phyloP scores from a whole-genome alignment of 805 yeast genomes.

The Schwanniomyces polymorphus region DNA sequence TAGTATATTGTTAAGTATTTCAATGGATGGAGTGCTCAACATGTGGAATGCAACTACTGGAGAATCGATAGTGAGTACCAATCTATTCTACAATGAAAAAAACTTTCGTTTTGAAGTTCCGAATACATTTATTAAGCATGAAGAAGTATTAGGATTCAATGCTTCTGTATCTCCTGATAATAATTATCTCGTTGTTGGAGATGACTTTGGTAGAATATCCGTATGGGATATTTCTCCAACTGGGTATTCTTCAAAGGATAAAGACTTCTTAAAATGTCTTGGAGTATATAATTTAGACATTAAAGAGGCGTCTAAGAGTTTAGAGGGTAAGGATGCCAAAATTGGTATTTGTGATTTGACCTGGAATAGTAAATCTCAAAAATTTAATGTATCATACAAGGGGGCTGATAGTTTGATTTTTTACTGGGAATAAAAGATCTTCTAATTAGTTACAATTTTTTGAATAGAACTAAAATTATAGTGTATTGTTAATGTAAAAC shows the following conservation, averaged over 20 bases:
- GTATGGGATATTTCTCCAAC: conserved; percentile 43
- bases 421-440: conserved; percentile 9
- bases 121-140: conserved; percentile 13
- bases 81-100: conserved; percentile 24
- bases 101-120: conserved; percentile 19
- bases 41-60: conserved; percentile 64
- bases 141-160: conserved; percentile 55
- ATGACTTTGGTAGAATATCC: conserved; percentile 58
- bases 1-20: conserved; percentile 44
- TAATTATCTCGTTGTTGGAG: conserved; percentile 59
- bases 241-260: conserved; percentile 1
- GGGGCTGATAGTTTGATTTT: conserved; percentile 33
- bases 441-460: background rate
- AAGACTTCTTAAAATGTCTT: conserved; percentile 20
- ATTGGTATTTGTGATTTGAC: conserved; percentile 38
- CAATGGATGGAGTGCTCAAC: conserved; percentile 70
- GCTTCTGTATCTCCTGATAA: conserved; percentile 53
- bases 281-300: conserved; percentile 19
- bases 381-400: conserved; percentile 31
- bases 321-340: conserved; percentile 3
- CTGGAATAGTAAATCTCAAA: conserved; percentile 31
- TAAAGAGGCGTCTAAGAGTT: conserved; percentile 3
- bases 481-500: background rate
- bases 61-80: conserved; percentile 31
- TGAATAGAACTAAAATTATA: background rate